These are phyloP conservation scores for Mortierella sp. DNA, from an alignment of 371 early-diverging fungal species.

Conservation along the genomic window DNA sequence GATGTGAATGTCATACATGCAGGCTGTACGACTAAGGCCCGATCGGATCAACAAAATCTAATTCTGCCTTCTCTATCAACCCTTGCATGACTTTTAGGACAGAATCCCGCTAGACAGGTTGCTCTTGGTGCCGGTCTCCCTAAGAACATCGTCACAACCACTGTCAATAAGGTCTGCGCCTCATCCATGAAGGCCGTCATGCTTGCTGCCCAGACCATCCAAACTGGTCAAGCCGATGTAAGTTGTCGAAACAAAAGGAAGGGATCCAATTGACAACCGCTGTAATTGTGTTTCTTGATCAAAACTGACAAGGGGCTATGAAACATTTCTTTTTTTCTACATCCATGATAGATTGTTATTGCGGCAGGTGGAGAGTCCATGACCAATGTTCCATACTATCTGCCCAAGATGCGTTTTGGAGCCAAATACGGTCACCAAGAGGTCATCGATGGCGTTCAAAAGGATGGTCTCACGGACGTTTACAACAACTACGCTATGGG, in stretches of 20 bases:
- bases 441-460: constrained; percentile 87
- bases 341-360: constrained; percentile 58
- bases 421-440: constrained; percentile 88
- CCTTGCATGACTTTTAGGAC: constrained; percentile 65
- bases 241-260: constrained; percentile 12
- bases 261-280: background rate
- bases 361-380: constrained; percentile 98
- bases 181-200: constrained; percentile 94
- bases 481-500: constrained; percentile 93
- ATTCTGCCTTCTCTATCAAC: background rate
- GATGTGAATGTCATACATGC: too few relatives aligned
- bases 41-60: background rate
- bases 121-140: constrained; percentile 89
- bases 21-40: too few relatives aligned
- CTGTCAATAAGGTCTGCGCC: constrained; percentile 98
- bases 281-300: background rate
- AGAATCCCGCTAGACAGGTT: constrained; percentile 97
- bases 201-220: constrained; percentile 87
- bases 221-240: constrained; percentile 83
- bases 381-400: constrained; percentile 95
- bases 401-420: constrained; percentile 83
- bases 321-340: background rate
- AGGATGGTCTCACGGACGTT: constrained; percentile 94
- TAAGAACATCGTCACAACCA: constrained; percentile 82
- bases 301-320: background rate